phyloP scores from a whole-genome alignment of 768 basidiomycete species.

The Lactifluus pinguis region DNA sequence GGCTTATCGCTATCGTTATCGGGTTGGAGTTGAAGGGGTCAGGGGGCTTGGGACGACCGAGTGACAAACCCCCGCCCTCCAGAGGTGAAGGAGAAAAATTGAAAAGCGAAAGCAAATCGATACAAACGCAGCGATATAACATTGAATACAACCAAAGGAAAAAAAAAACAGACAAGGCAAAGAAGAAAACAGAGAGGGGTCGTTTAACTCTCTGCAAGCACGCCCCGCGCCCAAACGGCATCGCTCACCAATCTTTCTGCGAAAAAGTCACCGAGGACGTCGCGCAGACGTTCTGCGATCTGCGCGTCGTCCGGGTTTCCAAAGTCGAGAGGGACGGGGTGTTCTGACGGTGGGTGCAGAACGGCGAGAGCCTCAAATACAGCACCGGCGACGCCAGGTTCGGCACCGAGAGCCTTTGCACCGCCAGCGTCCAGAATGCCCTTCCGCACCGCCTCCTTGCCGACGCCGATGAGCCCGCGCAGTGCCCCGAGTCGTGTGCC shows the following conservation, averaged over 20 bases:
- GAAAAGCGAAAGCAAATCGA: background rate
- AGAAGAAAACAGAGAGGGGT: background rate
- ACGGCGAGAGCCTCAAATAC: conserved; percentile 59
- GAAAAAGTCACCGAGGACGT: conserved; percentile 55
- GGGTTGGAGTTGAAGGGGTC: background rate
- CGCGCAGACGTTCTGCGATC: conserved; percentile 38
- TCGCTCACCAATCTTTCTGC: conserved; percentile 47
- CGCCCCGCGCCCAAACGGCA: conserved; percentile 53
- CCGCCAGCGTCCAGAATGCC: conserved; percentile 77
- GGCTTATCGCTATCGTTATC: background rate
- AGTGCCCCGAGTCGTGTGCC: conserved; percentile 88
- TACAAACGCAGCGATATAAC: background rate
- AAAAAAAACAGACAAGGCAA: background rate
- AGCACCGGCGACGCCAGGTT: conserved; percentile 45
- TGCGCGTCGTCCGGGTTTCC: conserved; percentile 39
- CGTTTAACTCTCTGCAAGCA: conserved; percentile 30
- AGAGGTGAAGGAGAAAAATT: background rate
- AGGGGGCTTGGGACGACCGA: background rate
- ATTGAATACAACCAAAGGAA: conserved; percentile 1
- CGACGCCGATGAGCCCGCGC: conserved; percentile 75
- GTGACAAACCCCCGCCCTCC: background rate
- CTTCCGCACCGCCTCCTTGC: conserved; percentile 76
- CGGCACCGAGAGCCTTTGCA: conserved; percentile 62
- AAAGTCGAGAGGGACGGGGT: conserved; percentile 48
- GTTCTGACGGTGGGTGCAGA: conserved; percentile 48